Evolutionary conservation across 2,329 filamentous ascomycete genomes (phyloP), one percentile per base, ranked within the genome.

Genomic region (Aspergillus melleus): DNA sequence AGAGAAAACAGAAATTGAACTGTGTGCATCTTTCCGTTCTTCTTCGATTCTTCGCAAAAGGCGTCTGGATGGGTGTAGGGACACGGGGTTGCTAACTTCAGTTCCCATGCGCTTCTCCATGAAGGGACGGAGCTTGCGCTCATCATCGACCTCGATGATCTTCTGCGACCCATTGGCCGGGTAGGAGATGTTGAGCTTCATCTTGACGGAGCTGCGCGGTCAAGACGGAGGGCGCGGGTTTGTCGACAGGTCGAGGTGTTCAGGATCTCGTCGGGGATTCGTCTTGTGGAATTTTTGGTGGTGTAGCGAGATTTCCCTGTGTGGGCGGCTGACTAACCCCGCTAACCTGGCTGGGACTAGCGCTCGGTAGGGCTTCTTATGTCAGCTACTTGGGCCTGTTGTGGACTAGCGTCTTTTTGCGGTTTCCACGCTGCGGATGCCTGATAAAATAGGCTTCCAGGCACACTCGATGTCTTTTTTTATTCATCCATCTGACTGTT

Each of bases 91-190:
- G 71, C 72, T 77, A 70, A 78, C 76, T 78, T 82, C 80, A 68
- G 76, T 72, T 86, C 87, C 79, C 88, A 90, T 90, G 83, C 91
- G 91, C 88, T 93, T 93, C 83, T 98, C 95, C 90, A 96, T 93
- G 89, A 98, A 98, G 85, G 95, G 87, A 81, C 92, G 90, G 81
- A 98, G 88, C 88, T 96, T 97, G 85, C 93, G 92, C 84, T 99
- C 96, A 90, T 99, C 96, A 79, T 99, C 95, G 76, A 99, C 85
- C 75, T 99, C 96, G 85, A 99, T 89, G 80, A 99, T 88, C 88
- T 99, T 99, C 84, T 99, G 95, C 79, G 92, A 95, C 89, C 95
- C 95, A 85, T 98, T 98, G 89, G 94, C 92, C 84, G 95, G 95
- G 89, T 93, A 96, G 77, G 86, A 88, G 77, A 89, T 85, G 83